Percentiles rank a stretch among this genome's conserved stretches.
These are phyloP conservation scores for Suillus americanus DNA, from an alignment of 768 basidiomycete species.

Conservation along the genomic window DNA sequence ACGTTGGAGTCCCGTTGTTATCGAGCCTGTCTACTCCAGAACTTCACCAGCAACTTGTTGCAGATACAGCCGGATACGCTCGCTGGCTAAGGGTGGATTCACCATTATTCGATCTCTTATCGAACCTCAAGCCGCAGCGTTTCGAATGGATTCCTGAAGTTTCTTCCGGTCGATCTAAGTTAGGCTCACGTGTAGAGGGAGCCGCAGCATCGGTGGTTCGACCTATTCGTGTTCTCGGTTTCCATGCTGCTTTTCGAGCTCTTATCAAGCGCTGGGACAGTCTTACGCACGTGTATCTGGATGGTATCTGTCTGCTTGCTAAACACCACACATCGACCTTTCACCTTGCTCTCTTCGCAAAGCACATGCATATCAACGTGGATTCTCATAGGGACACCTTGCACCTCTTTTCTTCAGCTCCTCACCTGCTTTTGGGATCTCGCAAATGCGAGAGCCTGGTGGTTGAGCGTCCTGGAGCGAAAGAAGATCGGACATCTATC, in stretches of 20 bases:
- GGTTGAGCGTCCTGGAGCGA: background rate
- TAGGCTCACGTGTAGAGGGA: background rate
- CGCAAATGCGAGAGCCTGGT: background rate
- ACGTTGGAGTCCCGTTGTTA: background rate
- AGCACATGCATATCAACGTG: background rate
- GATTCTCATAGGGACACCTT: background rate
- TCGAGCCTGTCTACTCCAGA: background rate
- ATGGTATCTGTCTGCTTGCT: slow-evolving; percentile 7
- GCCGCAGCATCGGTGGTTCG: background rate
- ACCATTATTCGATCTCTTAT: slow-evolving; percentile 9
- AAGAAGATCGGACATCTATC: background rate
- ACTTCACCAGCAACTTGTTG: background rate
- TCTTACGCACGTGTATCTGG: slow-evolving; percentile 5
- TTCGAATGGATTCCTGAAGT: slow-evolving; percentile 7
- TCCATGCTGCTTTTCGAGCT: background rate
- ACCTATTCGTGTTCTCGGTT: slow-evolving; percentile 1
- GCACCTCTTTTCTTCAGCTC: background rate
- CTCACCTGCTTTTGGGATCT: background rate
- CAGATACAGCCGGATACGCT: background rate
- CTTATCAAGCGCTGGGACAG: slow-evolving; percentile 6
- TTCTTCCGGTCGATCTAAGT: background rate
- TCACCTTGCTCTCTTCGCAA: slow-evolving; percentile 2
- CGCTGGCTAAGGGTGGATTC: slow-evolving; percentile 5
- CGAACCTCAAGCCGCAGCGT: background rate
- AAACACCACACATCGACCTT: background rate